Base-by-base conservation (phyloP, 2,329 filamentous ascomycete species). In the Magnaporthiopsis incrustans region DNA sequence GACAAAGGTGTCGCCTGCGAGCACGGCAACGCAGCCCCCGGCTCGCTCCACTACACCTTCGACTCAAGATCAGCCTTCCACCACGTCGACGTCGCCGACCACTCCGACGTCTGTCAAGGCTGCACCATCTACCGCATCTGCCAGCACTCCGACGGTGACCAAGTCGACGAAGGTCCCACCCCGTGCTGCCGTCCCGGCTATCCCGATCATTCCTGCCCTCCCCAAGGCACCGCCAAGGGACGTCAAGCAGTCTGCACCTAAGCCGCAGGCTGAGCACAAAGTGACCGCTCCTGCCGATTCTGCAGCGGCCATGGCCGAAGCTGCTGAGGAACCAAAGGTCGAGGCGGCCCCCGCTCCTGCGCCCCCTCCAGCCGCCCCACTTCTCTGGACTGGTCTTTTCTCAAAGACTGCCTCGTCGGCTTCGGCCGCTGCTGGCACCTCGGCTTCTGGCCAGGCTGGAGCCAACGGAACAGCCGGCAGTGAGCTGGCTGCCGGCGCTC, bases 121-220 rank as follows among this genome's bases (percentile, higher is more conserved):
- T 18, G 69, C 71, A 44, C 38, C 68, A 22, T 65, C 73, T 50
- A 67, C 69, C 60, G 61, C 68, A 38, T 62, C 61, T 50, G 62
- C 69, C 14, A 71, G 70, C 18, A 62, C 67, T 11, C 70, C 70
- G 18, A 67, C 74, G 14, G 64, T 60, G 8, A 68, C 70, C 1
- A 74, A 73, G 44, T 57, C 70, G 12, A 66, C 66, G 26, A 78
- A 72, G 68, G 70, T 69, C 59, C 70, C 68, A 56, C 69, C 67
- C 56, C 78, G 77, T 11, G 66, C 76, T 18, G 73, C 75, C 26
- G 70, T 75, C 6, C 77, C 78, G 14, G 78, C 78, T 1, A 67
- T 79, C 57, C 81, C 81, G 4, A 74, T 80, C n/a, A 66, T 84
- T 27, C 82, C 82, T 10, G 77, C 73, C 44, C 68, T 82, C 11